These are phyloP conservation scores for Telfairia occidentalis DNA, from an alignment of 331 rosid species.

Conservation along the genomic window DNA sequence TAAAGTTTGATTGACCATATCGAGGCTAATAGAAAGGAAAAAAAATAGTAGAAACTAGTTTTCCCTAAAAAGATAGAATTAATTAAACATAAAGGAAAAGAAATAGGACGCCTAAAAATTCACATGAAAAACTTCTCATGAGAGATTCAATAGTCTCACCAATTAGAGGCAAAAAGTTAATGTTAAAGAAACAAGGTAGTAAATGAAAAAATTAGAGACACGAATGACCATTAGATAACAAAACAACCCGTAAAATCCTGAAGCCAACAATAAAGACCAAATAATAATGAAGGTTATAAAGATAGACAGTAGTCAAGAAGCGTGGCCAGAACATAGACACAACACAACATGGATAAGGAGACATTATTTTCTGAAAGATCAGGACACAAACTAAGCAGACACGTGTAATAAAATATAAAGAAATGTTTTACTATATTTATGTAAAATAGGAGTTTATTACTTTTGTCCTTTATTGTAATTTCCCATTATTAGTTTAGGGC, in stretches of 20 bases:
- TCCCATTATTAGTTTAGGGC: too few relatives aligned
- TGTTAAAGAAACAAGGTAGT: neutral
- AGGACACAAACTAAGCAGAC: neutral
- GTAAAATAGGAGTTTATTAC: too few relatives aligned
- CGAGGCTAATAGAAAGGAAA: neutral
- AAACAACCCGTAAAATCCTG: neutral
- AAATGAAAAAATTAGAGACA: neutral
- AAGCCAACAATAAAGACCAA: neutral
- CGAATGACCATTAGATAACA: neutral
- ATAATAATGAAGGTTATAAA: neutral
- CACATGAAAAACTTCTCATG: neutral
- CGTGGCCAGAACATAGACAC: neutral
- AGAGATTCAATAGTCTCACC: neutral
- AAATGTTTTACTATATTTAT: too few relatives aligned
- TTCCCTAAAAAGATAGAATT: neutral
- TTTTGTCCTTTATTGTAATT: too few relatives aligned
- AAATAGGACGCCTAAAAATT: neutral
- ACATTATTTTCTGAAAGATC: neutral
- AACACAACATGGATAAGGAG: neutral
- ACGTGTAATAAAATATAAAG: neutral
- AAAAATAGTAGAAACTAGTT: neutral
- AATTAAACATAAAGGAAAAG: neutral
- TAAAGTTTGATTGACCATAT: neutral
- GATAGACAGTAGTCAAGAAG: too few relatives aligned
- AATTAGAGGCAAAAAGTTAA: neutral